Conservation (phyloP, 2,329 filamentous ascomycete species). For the Coniochaeta hoffmannii region DNA sequence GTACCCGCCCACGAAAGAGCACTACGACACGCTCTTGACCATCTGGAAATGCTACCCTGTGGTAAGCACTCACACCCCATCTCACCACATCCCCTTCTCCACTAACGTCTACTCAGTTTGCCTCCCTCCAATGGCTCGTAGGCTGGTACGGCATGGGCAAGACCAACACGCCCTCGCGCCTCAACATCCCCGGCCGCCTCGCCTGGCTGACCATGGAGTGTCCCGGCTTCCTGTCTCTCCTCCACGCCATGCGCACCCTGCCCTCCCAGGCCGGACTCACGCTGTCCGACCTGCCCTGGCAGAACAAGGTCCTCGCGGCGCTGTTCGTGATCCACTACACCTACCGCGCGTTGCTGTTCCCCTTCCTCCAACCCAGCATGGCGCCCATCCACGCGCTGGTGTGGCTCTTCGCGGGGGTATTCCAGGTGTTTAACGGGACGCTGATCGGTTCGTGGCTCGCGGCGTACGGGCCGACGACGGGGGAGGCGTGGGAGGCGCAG, state of each 20-base stretch:
- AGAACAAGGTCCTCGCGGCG: slow-evolving; percentile 67
- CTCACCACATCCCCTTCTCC: slow-evolving; percentile 1
- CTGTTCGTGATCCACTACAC: slow-evolving; percentile 76
- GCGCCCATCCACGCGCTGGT: slow-evolving; percentile 74
- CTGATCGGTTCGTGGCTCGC: slow-evolving; percentile 74
- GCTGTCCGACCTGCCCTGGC: slow-evolving; percentile 54
- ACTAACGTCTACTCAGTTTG: slow-evolving; percentile 44
- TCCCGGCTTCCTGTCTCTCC: slow-evolving; percentile 65
- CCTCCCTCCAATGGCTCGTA: slow-evolving; percentile 65
- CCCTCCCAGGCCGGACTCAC: slow-evolving; percentile 49
- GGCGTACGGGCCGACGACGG: slow-evolving; percentile 66
- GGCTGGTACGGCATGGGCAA: slow-evolving; percentile 89
- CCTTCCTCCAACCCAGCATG: slow-evolving; percentile 84
- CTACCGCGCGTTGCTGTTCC: slow-evolving; percentile 80
- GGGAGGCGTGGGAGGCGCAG: slow-evolving; percentile 38
- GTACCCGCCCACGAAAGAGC: slow-evolving; percentile 50
- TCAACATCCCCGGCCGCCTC: slow-evolving; percentile 84
- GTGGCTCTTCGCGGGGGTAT: slow-evolving; percentile 55
- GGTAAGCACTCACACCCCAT: slow-evolving; percentile 27
- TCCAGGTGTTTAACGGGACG: slow-evolving; percentile 76
- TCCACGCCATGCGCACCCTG: slow-evolving; percentile 71
- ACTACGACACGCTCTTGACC: slow-evolving; percentile 46
- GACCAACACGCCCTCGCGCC: slow-evolving; percentile 63
- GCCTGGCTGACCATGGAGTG: slow-evolving; percentile 88
- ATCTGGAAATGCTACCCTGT: slow-evolving; percentile 49